These are phyloP conservation scores for Peltaster fructicola DNA, from an alignment of 2,329 filamentous ascomycete species.

Conservation along the genomic window DNA sequence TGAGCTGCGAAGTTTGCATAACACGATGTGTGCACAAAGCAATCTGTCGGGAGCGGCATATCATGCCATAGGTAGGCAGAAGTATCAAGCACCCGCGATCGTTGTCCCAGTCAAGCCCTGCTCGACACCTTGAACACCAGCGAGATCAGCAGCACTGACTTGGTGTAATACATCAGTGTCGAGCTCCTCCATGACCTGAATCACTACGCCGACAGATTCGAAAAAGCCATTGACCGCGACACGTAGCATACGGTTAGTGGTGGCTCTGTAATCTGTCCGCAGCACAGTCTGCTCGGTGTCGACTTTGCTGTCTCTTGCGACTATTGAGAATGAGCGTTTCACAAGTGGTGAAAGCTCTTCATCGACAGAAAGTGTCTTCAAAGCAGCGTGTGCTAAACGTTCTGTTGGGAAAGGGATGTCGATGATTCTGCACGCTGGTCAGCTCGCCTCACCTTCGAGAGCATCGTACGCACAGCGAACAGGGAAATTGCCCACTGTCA, in stretches of 20 bases:
- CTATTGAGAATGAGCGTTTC: conserved; percentile 48
- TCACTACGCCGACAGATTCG: conserved; percentile 67
- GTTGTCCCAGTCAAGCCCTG: conserved; percentile 18
- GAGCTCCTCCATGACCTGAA: conserved; percentile 80
- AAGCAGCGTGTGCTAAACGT: conserved; percentile 59
- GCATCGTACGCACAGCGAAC: too few relatives aligned
- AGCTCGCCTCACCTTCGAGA: too few relatives aligned
- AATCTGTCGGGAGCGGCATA: too few relatives aligned
- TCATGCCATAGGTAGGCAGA: neutral
- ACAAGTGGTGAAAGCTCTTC: conserved; percentile 77
- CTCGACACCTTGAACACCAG: conserved; percentile 23
- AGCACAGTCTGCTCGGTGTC: conserved; percentile 35
- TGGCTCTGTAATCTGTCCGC: conserved; percentile 61
- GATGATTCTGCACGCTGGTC: conserved; percentile 57
- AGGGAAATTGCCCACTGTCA: too few relatives aligned
- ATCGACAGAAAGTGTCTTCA: conserved; percentile 65
- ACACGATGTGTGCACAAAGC: too few relatives aligned
- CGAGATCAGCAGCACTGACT: conserved; percentile 22
- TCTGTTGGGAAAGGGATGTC: conserved; percentile 65
- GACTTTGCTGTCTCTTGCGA: conserved; percentile 4
- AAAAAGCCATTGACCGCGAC: conserved; percentile 95
- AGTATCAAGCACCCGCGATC: conserved; percentile 3
- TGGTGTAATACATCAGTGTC: conserved; percentile 62
- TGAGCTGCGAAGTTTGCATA: too few relatives aligned
- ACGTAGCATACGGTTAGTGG: conserved; percentile 89